Percentiles rank a stretch among this genome's conserved stretches.
Conservation (phyloP, 2,329 filamentous ascomycete species). For the Scolecobasidium constrictum region DNA sequence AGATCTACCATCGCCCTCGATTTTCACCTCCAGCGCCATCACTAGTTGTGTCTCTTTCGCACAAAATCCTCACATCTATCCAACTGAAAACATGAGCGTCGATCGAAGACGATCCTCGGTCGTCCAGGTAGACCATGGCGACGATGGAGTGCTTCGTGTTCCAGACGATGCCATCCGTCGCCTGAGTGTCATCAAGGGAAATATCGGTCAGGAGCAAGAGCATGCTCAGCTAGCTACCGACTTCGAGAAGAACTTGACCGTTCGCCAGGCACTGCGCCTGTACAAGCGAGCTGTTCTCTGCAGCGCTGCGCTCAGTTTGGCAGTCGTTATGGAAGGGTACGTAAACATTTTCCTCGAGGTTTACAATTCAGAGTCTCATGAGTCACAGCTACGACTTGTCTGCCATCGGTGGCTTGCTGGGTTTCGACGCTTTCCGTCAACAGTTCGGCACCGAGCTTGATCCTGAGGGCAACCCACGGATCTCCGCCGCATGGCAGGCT, state of each 20-base stretch:
- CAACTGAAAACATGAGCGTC: too few species aligned
- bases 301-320: conserved; percentile 79
- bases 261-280: conserved; percentile 55
- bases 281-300: conserved; percentile 82
- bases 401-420: too few species aligned
- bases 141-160: too few species aligned
- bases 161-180: conserved; percentile 5
- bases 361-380: background rate
- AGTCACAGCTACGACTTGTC: conserved; percentile 27
- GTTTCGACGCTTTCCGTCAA: too few species aligned
- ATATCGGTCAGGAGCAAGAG: background rate
- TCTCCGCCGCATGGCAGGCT: conserved; percentile 36
- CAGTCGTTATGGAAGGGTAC: conserved; percentile 86
- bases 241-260: conserved; percentile 44
- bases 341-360: conserved; percentile 66
- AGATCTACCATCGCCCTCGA: too few species aligned
- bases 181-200: conserved; percentile 4
- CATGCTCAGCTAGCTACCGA: conserved; percentile 22
- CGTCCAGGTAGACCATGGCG: too few species aligned
- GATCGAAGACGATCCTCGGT: too few species aligned
- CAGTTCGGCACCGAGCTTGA: conserved; percentile 31
- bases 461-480: conserved; percentile 28
- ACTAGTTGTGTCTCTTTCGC: too few species aligned
- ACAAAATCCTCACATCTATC: too few species aligned
- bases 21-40: too few species aligned